phyloP scores from a whole-genome alignment of 371 early-diverging fungal species.

The Mortierella sp. region DNA sequence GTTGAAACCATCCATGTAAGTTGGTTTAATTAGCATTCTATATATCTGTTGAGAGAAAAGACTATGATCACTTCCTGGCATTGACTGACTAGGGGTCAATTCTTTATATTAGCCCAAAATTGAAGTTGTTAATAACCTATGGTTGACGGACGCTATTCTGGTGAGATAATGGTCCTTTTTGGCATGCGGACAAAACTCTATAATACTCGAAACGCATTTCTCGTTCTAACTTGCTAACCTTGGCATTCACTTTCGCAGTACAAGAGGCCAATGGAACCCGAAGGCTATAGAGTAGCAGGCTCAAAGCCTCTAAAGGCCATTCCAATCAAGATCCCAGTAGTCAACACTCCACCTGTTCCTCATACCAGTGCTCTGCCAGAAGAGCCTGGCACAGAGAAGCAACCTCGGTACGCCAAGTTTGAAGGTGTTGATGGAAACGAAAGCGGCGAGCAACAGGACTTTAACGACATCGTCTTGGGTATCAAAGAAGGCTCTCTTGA shows the following conservation, averaged over 20 bases:
- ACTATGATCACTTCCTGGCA: background rate
- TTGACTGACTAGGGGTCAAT: background rate
- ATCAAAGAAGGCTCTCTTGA: constrained; percentile 50
- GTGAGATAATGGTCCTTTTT: background rate
- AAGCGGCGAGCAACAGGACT: constrained; percentile 13
- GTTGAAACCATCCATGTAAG: constrained; percentile 32
- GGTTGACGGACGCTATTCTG: constrained; percentile 39
- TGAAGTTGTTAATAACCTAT: constrained; percentile 29
- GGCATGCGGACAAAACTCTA: background rate
- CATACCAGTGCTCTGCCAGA: background rate
- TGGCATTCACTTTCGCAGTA: constrained; percentile 8
- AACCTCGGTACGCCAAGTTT: constrained; percentile 11
- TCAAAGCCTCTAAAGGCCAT: background rate
- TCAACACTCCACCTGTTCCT: constrained; percentile 17
- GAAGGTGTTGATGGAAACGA: constrained; percentile 13
- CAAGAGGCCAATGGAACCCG: constrained; percentile 39
- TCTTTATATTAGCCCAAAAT: constrained; percentile 24
- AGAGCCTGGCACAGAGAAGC: background rate
- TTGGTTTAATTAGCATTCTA: background rate
- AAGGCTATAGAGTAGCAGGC: constrained; percentile 6
- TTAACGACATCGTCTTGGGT: constrained; percentile 38
- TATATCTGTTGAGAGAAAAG: background rate
- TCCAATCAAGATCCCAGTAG: background rate
- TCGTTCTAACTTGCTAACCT: background rate
- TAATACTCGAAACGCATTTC: background rate